Percentiles rank a stretch among this genome's conserved stretches.
Evolutionary conservation across 2,329 filamentous ascomycete genomes (phyloP).

Genomic region (Pyricularia sp.): DNA sequence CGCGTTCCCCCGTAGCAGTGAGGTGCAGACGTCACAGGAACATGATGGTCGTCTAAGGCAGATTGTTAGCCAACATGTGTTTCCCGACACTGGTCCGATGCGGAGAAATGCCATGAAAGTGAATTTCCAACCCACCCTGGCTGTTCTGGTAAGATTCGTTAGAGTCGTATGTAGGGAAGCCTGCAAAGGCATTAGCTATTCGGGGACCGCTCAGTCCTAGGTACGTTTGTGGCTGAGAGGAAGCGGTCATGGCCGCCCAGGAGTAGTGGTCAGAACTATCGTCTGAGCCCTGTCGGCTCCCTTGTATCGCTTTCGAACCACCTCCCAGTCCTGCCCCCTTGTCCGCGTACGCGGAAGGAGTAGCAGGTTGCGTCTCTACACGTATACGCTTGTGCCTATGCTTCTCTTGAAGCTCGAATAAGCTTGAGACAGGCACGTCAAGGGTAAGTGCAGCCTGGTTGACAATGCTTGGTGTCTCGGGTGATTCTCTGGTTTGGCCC

Average conservation of each 20-base stretch:
- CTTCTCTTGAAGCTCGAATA: constrained; percentile 17
- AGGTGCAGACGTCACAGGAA: not conserved
- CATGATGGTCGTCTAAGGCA: not conserved
- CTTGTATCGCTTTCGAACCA: not conserved
- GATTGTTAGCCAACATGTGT: not conserved
- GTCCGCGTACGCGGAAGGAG: not conserved
- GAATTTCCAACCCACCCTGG: not conserved
- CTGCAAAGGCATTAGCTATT: constrained; percentile 22
- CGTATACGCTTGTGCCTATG: constrained; percentile 17
- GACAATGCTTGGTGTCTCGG: constrained; percentile 18
- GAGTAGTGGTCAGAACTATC: not conserved
- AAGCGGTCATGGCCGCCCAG: constrained; percentile 7
- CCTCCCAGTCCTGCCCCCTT: not conserved
- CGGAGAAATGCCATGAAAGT: not conserved
- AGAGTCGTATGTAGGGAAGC: constrained; percentile 24
- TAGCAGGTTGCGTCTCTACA: constrained; percentile 10
- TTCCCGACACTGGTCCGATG: not conserved
- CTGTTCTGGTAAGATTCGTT: constrained; percentile 13
- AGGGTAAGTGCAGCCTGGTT: constrained; percentile 23
- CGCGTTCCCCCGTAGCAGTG: not conserved
- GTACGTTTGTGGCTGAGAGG: constrained; percentile 9
- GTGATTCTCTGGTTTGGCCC: constrained; percentile 8
- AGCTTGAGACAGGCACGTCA: constrained; percentile 17
- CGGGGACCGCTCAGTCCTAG: constrained; percentile 18
- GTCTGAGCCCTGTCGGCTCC: not conserved